phyloP scores from a whole-genome alignment of 495 filamentous ascomycete genomes.

The Haplographium delicatum region DNA sequence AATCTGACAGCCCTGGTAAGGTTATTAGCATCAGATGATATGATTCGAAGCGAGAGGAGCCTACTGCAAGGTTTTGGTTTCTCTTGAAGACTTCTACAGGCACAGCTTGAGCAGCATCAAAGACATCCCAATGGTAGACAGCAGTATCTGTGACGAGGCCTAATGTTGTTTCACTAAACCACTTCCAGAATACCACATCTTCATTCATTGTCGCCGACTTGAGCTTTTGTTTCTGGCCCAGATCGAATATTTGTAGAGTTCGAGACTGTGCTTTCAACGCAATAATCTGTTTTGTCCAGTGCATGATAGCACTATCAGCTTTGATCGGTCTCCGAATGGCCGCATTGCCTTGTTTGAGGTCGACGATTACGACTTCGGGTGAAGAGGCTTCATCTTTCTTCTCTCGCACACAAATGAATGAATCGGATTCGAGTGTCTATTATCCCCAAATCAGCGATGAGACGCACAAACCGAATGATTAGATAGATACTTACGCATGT shows the following conservation, averaged over 20 bases:
- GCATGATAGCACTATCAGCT: conserved; percentile 99
- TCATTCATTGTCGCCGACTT: conserved; percentile 94
- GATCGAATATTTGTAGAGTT: conserved; percentile 97
- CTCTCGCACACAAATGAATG: conserved; percentile 92
- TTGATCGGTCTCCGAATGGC: conserved; percentile 93
- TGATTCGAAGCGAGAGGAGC: conserved; percentile 26
- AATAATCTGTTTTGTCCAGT: conserved; percentile 93
- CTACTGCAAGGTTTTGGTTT: conserved; percentile 78
- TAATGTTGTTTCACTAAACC: conserved; percentile 82
- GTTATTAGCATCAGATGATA: conserved; percentile 4
- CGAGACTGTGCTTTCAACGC: conserved; percentile 86
- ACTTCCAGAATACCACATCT: conserved; percentile 98
- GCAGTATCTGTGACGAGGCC: conserved; percentile 84
- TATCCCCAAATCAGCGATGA: conserved; percentile 9
- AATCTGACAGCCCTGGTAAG: conserved; percentile 82
- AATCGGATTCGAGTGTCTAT: conserved; percentile 95
- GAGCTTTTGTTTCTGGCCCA: conserved; percentile 82
- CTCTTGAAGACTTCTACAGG: conserved; percentile 91
- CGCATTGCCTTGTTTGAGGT: conserved; percentile 83
- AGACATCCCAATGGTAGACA: conserved; percentile 97
- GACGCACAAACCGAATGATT: background rate
- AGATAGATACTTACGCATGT: conserved; percentile 69
- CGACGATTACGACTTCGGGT: conserved; percentile 93
- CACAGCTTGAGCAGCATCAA: conserved; percentile 66
- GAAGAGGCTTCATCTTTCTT: conserved; percentile 72